phyloP scores from a whole-genome alignment of 2,329 filamentous ascomycete genomes.

The Neocucurbitaria cava region DNA sequence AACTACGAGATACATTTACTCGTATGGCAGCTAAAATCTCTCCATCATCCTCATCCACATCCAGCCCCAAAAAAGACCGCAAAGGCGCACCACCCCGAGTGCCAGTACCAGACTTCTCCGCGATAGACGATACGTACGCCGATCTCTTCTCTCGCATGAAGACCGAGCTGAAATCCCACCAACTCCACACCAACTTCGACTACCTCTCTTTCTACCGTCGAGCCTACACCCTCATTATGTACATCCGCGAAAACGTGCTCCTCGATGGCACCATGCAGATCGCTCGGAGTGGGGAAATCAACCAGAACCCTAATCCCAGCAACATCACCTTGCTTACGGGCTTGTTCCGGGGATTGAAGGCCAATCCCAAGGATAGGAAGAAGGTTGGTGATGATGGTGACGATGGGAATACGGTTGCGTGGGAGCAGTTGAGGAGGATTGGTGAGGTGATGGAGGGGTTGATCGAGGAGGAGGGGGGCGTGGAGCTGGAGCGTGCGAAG shows the following conservation, averaged over 20 bases:
- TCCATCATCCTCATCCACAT: no score
- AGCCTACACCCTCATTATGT: constrained; percentile 9
- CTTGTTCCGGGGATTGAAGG: background rate
- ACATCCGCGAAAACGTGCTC: constrained; percentile 16
- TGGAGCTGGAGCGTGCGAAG: constrained; percentile 11
- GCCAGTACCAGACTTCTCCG: constrained; percentile 11
- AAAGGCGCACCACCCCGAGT: constrained; percentile 1
- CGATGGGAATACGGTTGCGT: background rate
- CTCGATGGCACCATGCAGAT: constrained; percentile 8
- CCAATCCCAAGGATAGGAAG: background rate
- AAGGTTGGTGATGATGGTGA: constrained; percentile 4
- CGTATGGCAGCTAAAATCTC: constrained; percentile 4
- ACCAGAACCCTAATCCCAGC: constrained; percentile 5
- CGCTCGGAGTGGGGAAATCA: constrained; percentile 1
- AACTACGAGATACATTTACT: constrained; percentile 10
- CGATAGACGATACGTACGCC: constrained; percentile 3
- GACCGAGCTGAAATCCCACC: constrained; percentile 12
- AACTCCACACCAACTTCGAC: constrained; percentile 28
- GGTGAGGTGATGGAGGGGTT: constrained; percentile 15
- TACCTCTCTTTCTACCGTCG: constrained; percentile 28
- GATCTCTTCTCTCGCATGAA: constrained; percentile 8
- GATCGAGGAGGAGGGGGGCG: constrained; percentile 11
- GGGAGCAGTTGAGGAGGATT: background rate
- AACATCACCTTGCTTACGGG: constrained; percentile 3
- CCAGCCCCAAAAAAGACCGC: constrained; percentile 6